phyloP scores from a whole-genome alignment of 371 early-diverging fungal genomes.

The Thermomucor indicae-seudaticae region DNA sequence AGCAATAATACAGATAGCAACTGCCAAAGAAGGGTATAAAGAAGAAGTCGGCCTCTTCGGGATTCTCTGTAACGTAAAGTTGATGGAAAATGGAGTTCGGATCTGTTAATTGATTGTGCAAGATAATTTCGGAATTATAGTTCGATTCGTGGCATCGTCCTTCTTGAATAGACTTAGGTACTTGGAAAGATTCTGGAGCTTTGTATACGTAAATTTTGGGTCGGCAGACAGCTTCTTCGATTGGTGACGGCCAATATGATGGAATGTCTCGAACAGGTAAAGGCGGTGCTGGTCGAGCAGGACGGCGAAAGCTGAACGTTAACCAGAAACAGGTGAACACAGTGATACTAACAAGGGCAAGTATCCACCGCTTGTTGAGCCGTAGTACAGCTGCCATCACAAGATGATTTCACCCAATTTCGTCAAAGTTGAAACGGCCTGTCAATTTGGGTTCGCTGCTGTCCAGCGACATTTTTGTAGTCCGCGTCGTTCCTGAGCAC shows the following conservation, averaged over 20 bases:
- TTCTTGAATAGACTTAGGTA: constrained; percentile 23
- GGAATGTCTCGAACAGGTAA: constrained; percentile 24
- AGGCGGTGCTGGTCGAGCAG: constrained; percentile 28
- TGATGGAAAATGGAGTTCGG: constrained; percentile 35
- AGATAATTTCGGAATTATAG: constrained; percentile 44
- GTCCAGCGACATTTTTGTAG: too few species aligned
- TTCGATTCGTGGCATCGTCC: constrained; percentile 38
- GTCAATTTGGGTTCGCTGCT: too few species aligned
- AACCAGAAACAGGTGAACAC: not conserved
- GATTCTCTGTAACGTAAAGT: constrained; percentile 44
- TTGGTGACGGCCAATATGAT: constrained; percentile 48
- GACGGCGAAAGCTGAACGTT: constrained; percentile 2
- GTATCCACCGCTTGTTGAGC: constrained; percentile 19
- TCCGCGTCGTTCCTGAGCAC: too few species aligned
- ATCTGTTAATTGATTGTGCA: constrained; percentile 40
- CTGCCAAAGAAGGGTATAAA: constrained; percentile 57
- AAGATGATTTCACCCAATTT: too few species aligned
- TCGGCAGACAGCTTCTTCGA: constrained; percentile 44
- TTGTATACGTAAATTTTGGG: constrained; percentile 57
- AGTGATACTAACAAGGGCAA: not conserved
- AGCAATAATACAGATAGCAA: constrained; percentile 49
- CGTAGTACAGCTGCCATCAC: constrained; percentile 17
- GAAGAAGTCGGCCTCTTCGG: constrained; percentile 52
- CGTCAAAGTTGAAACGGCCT: too few species aligned
- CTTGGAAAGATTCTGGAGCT: constrained; percentile 36